Base-by-base conservation (phyloP, 306 rosid genomes). In the Cucumis cinereus region DNA sequence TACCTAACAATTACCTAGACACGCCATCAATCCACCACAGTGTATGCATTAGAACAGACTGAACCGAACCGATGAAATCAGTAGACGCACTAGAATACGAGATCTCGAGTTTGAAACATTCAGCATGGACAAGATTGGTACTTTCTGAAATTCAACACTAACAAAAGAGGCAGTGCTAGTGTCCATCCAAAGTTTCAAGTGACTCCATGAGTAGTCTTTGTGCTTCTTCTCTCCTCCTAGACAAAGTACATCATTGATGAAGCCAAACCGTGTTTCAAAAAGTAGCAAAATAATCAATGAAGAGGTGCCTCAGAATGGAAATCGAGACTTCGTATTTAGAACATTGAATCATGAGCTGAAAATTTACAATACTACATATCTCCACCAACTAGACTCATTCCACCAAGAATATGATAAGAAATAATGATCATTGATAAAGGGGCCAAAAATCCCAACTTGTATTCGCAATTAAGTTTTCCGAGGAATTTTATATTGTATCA, bases 161-260 rank as follows among this genome's bases (percentile, higher is more conserved):
- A n/a, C 40, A 0, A 40, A 20, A 66, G 26, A 13, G 53, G 7
- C 6, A 14, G 22, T 7, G 53, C 80, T 77, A 80, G 14, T 89
- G 83, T 72, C 88, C 89, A 22, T 87, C 97, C 80, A 90, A 80
- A 38, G 91, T 82, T 77, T 82, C 87, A 54, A 94, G 83, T 53
- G 97, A 85, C 81, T 91, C 97, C 74, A 88, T 90, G 78, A 91
- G 92, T 80, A 93, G 81, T 79, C 77, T 81, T 59, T 83, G 89
- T 8, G 98, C 96, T 79, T 91, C 94, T 84, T 85, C 93, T 86
- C 97, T 91, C 82, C 98, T 91, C 83, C 98, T 93, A 78, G 14
- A 58, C 78, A 72, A 63, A 72, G 13, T 16, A 22, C 41, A 23
- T 22, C 26, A 73, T 15, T n/a, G 16, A 3, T 8, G 26, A 35